Evolutionary conservation across 306 rosid genomes (phyloP), one percentile per base, ranked within the genome.

Genomic region (Quercus alba): DNA sequence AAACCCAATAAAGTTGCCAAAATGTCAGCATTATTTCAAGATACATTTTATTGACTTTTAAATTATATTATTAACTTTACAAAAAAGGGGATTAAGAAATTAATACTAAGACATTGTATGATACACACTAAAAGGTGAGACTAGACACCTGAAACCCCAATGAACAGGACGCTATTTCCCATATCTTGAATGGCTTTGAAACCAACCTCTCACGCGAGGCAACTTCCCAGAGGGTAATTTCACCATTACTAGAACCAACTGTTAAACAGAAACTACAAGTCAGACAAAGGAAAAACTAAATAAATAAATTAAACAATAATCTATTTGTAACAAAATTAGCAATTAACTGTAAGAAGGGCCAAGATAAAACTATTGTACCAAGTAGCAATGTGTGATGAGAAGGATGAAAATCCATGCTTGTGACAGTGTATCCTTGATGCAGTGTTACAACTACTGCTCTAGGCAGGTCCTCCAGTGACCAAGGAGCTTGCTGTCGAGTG

Each of bases 351-450:
- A 79, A 70, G 26, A 77, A 64, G 25, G 35, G 33, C 25, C 63
- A 56, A 21, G 62, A 41, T 72, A 57, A 70, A 71, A 69, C 74
- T 66, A 49, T 56, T 79, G 64, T 84, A 92, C 98, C 98, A 75
- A 94, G 92, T 75, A 94, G 92, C 81, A 94, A 84, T 63, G 87
- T 82, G 62, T 85, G 91, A 69, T 86, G 93, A 75, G 91, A 81
- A 74, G 97, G 98, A 85, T 92, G 97, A 86, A 94, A 94, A 81
- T 94, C 98, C 98, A 94, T 89, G 98, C 98, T 94, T 81, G 93
- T 85, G 75, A 94, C 91, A 58, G 84, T 67, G 74, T 94, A 90
- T 30, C 98, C 98, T 85, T 92, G 97, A 81, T 80, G 96, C 87
- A 88, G 70, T 71, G 89, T 83, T 84, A 83, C 74, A 54, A 96